Evolutionary conservation across 2,329 filamentous ascomycete species (phyloP).

Genomic region (Metarhizium robertsii): DNA sequence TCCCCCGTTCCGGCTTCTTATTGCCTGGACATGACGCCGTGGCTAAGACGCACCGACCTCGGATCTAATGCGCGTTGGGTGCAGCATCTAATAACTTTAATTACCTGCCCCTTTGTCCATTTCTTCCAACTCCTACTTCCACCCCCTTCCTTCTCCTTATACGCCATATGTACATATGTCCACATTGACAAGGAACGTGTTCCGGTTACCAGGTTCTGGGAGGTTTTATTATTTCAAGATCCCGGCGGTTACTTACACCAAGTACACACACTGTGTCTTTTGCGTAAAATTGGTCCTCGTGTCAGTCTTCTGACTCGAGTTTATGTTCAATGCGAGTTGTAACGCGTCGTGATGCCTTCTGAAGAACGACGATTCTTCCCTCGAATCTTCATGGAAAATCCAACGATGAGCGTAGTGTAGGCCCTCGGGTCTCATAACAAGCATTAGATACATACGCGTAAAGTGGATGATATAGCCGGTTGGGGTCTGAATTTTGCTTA

Average conservation of each 20-base stretch:
- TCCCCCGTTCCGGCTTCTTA: not conserved
- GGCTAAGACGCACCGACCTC: not conserved
- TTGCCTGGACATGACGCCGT: not conserved
- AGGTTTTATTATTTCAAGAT: too few species aligned
- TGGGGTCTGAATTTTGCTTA: too few species aligned
- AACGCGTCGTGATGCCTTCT: not conserved
- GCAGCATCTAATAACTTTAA: too few species aligned
- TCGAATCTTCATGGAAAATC: not conserved
- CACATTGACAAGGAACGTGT: too few species aligned
- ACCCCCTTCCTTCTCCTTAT: too few species aligned
- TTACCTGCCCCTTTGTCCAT: too few species aligned
- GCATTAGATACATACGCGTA: too few species aligned
- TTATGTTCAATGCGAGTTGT: not conserved
- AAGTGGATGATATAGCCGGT: too few species aligned
- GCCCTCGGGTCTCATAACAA: not conserved
- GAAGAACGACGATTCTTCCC: not conserved
- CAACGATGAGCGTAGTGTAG: not conserved
- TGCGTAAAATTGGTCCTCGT: not conserved
- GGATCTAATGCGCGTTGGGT: too few species aligned
- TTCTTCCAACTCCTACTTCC: too few species aligned
- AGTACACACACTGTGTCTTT: not conserved
- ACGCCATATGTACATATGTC: too few species aligned
- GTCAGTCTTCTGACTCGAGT: not conserved
- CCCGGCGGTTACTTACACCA: not conserved
- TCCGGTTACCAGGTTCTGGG: too few species aligned